Base-by-base conservation (phyloP, 2,329 filamentous ascomycete species). In the Aspergillus aculeatinus region DNA sequence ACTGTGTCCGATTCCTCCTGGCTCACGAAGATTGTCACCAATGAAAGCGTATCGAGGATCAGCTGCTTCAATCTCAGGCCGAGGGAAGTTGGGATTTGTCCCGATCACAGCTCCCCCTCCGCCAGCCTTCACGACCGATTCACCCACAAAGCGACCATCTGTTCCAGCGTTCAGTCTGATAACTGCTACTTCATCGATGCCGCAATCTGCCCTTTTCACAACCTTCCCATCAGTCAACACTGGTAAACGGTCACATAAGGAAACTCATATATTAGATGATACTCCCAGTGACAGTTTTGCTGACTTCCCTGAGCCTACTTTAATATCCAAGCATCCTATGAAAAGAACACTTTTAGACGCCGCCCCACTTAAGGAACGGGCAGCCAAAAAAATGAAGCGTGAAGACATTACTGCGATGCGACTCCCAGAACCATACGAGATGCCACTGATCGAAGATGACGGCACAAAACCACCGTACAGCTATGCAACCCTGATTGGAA, bases 401-500 rank as follows among this genome's bases (percentile, higher is more conserved):
- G 86, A 89, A 55, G 84, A 87, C 63, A 76, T 67, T 62, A 70
- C 58, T 4, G 61, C 75, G 33, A 77, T 82, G 60, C 76, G 82
- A 25, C 78, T 93, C 4, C 90, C 92, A 4, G 82, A 88, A 51
- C 88, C 88, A 52, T 85, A 89, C 64, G 89, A 92, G n/a, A 95
- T 96, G 80, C 90, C 92, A 5, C 76, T 81, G 5, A 86, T 97
- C 33, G 81, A 89, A 60, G 95, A 98, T 72, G 92, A 97, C 72
- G 94, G 93, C 68, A 82, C 83, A 58, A 98, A 99, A 75, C 95
- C 95, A 5, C 85, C 87, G 5, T 92, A 94, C 77, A 98, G 93
- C 79, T 99, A 99, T 74, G 94, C 95, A 21, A 90, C 90, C 68
- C 84, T 99, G 67, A 98, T 98, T 65, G 95, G 91, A 72, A 97